A percentile compares a stretch with the other conserved stretches of the same genome.
Conservation (phyloP, 1,284 basidiomycete genomes). For the Cryptococcus sp. region DNA sequence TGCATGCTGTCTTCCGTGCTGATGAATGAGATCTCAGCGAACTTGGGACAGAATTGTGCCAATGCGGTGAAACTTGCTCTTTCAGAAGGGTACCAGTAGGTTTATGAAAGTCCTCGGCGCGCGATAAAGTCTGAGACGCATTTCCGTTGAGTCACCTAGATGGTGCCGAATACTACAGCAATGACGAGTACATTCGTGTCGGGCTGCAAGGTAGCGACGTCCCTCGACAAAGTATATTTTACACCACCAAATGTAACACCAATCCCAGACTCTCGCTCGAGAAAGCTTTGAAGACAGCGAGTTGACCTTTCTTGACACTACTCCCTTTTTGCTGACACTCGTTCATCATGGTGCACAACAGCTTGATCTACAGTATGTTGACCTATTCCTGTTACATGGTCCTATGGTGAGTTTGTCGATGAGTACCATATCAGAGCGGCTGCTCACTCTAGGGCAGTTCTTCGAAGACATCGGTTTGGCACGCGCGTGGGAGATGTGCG, state of each 20-base stretch:
- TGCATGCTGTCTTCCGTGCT: background rate
- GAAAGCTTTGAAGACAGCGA: slow-evolving; percentile 17
- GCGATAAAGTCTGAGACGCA: background rate
- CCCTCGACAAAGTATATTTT: slow-evolving; percentile 55
- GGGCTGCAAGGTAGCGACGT: slow-evolving; percentile 57
- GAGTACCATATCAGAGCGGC: background rate
- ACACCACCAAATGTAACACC: slow-evolving; percentile 53
- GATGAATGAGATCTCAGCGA: slow-evolving; percentile 3
- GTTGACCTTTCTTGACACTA: background rate
- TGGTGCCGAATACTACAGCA: slow-evolving; percentile 32
- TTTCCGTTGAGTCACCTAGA: slow-evolving; percentile 6
- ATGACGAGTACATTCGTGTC: slow-evolving; percentile 57
- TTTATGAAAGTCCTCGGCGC: background rate
- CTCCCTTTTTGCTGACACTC: too few species aligned
- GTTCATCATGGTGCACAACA: slow-evolving; percentile 46
- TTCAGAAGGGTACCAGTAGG: slow-evolving; percentile 2
- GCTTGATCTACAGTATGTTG: slow-evolving; percentile 66
- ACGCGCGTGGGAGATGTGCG: slow-evolving; percentile 39
- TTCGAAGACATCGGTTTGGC: background rate
- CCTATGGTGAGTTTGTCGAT: slow-evolving; percentile 2
- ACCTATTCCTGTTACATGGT: slow-evolving; percentile 38
- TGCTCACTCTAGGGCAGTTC: background rate
- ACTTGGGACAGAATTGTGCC: slow-evolving; percentile 18
- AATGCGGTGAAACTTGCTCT: slow-evolving; percentile 18
- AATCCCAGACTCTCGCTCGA: slow-evolving; percentile 18